Base-by-base conservation (phyloP, 1,284 basidiomycete genomes). In the Marasmius tenuissimus region DNA sequence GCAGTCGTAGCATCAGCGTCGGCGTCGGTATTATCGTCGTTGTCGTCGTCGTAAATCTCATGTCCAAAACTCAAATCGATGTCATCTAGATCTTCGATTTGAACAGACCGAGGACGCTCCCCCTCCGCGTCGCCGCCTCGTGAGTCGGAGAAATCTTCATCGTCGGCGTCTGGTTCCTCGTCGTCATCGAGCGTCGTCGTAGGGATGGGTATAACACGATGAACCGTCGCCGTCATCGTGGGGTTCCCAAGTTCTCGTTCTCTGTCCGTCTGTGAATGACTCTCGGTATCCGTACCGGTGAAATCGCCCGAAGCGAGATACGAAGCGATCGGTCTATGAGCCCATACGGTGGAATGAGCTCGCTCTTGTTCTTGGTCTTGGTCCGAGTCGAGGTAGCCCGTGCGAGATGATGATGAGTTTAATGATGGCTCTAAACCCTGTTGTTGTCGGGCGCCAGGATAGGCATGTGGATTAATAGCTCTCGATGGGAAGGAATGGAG, bases 311-410 rank as follows among this genome's bases (percentile, higher is more conserved):
- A 64, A 27, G 78, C 73, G 51, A 86, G 75, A 71, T 87, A 90
- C 38, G 82, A 81, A n/a, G 85, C 82, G 27, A 89, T 82, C 16
- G 82, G 83, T n/a, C 77, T 78, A 42, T 85, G 83, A 33, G 80
- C 78, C 90, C 89, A 91, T 48, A 88, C 85, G 0, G 87, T 88
- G 27, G 86, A 85, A 9, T 78, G 81, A 45, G 74, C 77, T 4
- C 59, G 62, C 18, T 38, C 52, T 61, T 80, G 76, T 3, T 79
- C 79, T 47, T 81, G 80, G 52, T 27, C 27, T 27, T 27, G 27
- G 27, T 27, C 27, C 27, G 27, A 27, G 27, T 27, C 27, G 27
- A 27, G 4, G 27, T 27, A 27, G 62, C 71, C 67, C 51, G 67
- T 60, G 51, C 70, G 72, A 45, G 69, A 75, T 39, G 66, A 72